Percentiles rank a stretch among this genome's conserved stretches.
phyloP scores from a whole-genome alignment of 352 stramenopile species.

The Thalassiosira pacifica region DNA sequence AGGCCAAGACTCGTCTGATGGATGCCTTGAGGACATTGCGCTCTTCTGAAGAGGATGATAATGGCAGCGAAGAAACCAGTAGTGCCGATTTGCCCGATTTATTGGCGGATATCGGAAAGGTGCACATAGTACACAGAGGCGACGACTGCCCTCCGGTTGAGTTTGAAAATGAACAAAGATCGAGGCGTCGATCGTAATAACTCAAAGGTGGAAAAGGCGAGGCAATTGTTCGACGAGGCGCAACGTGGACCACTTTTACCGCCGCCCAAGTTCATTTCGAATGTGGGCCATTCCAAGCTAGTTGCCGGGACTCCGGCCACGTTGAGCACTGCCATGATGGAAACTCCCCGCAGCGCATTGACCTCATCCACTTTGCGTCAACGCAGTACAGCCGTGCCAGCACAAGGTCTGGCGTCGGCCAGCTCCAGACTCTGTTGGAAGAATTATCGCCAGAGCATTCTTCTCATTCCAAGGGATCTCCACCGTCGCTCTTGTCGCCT shows the following conservation, averaged over 20 bases:
- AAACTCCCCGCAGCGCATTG: not conserved
- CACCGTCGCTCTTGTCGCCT: not conserved
- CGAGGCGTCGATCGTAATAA: too few species aligned
- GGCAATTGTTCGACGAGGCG: constrained; percentile 45
- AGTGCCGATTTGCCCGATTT: constrained; percentile 22
- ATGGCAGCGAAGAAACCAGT: constrained; percentile 1
- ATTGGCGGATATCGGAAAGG: constrained; percentile 39
- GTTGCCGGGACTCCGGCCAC: not conserved
- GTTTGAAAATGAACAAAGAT: constrained; percentile 50
- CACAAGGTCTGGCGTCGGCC: constrained; percentile 20
- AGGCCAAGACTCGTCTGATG: constrained; percentile 50
- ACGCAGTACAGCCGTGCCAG: constrained; percentile 8
- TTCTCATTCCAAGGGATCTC: not conserved
- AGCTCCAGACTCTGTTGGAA: constrained; percentile 52
- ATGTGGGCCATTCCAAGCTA: not conserved
- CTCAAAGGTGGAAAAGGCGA: constrained; percentile 46
- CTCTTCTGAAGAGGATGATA: constrained; percentile 27
- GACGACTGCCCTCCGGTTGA: constrained; percentile 47
- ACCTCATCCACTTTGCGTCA: constrained; percentile 20
- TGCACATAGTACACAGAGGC: constrained; percentile 50
- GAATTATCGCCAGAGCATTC: constrained; percentile 12
- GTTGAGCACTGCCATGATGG: not conserved
- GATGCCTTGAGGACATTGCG: constrained; percentile 47
- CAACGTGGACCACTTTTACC: not conserved
- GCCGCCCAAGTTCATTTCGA: not conserved